Conservation (phyloP, 805 yeast species). For the Yamadazyma sp. region DNA sequence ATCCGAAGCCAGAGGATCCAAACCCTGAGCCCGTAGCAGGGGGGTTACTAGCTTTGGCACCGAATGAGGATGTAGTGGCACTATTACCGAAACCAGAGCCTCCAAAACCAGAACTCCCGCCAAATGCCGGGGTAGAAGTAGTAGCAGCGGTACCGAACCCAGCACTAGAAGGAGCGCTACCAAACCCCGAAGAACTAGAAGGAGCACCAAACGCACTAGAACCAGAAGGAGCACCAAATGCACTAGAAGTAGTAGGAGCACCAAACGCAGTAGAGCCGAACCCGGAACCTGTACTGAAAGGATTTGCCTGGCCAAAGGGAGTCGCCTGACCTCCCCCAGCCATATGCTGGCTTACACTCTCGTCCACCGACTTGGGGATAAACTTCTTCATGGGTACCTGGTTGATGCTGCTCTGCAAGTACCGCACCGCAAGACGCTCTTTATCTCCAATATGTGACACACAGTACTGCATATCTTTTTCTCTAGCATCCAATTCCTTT, state of each 20-base stretch:
- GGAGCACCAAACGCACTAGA: slow-evolving; percentile 15
- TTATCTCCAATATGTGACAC: slow-evolving; percentile 37
- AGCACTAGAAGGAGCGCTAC: slow-evolving; percentile 5
- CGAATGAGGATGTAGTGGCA: background rate
- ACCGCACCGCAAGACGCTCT: slow-evolving; percentile 54
- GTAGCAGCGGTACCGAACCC: slow-evolving; percentile 11
- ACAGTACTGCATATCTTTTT: slow-evolving; percentile 48
- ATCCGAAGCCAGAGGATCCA: slow-evolving; percentile 17
- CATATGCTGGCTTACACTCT: slow-evolving; percentile 25
- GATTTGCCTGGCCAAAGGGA: background rate
- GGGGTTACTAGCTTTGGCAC: slow-evolving; percentile 19
- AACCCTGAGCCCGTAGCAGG: slow-evolving; percentile 21
- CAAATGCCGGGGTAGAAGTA: no score
- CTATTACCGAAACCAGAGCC: slow-evolving; percentile 5
- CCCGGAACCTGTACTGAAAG: slow-evolving; percentile 3
- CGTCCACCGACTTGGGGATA: slow-evolving; percentile 27
- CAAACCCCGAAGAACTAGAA: slow-evolving; percentile 18
- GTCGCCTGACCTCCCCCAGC: slow-evolving; percentile 10
- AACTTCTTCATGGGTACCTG: slow-evolving; percentile 26
- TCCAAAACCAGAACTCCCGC: slow-evolving; percentile 9
- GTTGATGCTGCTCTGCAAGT: slow-evolving; percentile 47
- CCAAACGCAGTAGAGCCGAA: background rate
- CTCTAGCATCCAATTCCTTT: slow-evolving; percentile 40
- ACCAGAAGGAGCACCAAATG: slow-evolving; percentile 13
- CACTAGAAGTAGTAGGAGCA: slow-evolving; percentile 1